Evolutionary conservation across 148 eudicot genomes (phyloP).

Genomic region (Silene conica): DNA sequence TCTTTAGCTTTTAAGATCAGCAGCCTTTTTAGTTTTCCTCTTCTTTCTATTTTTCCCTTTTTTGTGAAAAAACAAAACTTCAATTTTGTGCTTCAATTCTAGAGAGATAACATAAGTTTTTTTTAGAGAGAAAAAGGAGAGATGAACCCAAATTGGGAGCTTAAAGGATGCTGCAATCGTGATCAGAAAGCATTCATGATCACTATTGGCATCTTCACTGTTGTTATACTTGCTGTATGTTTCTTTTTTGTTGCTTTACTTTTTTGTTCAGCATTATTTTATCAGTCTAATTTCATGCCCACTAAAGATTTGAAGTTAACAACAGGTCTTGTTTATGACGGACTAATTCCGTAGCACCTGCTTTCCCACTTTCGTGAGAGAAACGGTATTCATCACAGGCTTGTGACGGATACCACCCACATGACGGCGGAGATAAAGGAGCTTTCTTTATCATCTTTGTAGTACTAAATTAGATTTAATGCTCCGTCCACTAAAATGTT

Average conservation of each 20-base stretch:
- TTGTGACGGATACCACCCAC: too few species aligned
- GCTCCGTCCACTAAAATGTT: background rate
- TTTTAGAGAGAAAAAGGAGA: background rate
- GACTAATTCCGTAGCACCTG: too few species aligned
- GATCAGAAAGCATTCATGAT: constrained; percentile 57
- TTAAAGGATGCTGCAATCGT: constrained; percentile 58
- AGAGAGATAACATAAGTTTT: background rate
- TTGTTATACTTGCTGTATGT: constrained; percentile 61
- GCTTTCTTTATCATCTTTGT: constrained; percentile 5
- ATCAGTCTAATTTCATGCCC: background rate
- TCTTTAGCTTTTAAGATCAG: background rate
- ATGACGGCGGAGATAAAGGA: too few species aligned
- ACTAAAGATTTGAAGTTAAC: background rate
- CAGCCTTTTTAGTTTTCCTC: background rate
- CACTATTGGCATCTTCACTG: constrained; percentile 57
- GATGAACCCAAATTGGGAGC: constrained; percentile 66
- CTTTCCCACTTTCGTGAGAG: too few species aligned
- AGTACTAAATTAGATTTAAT: background rate
- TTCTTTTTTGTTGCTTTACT: background rate
- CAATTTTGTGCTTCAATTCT: too few species aligned
- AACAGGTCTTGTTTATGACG: too few species aligned
- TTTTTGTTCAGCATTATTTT: background rate
- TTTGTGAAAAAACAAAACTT: background rate
- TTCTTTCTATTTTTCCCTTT: background rate
- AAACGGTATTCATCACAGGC: too few species aligned